Base-by-base conservation (phyloP, 148 eudicot genomes). In the Polygonum aviculare region DNA sequence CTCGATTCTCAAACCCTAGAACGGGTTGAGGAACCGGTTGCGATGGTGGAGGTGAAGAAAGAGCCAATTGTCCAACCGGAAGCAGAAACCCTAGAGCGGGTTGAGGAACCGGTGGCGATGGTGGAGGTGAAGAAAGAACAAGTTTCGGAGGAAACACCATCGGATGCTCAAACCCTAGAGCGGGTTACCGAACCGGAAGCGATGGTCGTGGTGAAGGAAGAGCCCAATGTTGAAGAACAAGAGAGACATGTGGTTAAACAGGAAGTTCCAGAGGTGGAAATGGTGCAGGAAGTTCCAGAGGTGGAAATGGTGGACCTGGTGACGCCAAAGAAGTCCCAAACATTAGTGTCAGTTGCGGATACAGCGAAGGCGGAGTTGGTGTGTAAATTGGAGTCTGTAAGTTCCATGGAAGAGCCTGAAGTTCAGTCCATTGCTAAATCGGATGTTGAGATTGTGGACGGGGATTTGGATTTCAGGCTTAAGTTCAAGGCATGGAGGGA, bases 301-400 rank as follows among this genome's bases (percentile, higher is more conserved):
- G 83, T 62, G 19, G 76, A 74, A 36, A 77, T 48, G 31, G 2
- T 62, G 39, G 77, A 72, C 40, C 45, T 77, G 6, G 72, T 73
- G 39, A 74, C 65, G 16, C 59, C 51, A 15, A 15, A 11, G 14
- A 51, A 77, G 62, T 21, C 79, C 63, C 74, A 51, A 48, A 19
- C 54, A 19, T 49, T 40, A 2, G 41, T 73, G 10, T 22, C 54
- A 10, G 33, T 16, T 45, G 14, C 12, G 39, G 73, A 49, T 45
- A 40, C 54, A 49, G 75, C 80, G 47, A 76, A 82, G 55, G 77
- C 55, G 38, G 87, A 79, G 51, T 19, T 70, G 16, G 67, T 65
- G 12, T 18, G 52, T 41, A 31, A 76, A 38, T 11, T 76, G 47
- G 79, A 48, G 15, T 39, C n/a, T 12, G 12, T 10, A 0, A 55